These are phyloP conservation scores for Jaapia argillacea DNA, from an alignment of 768 basidiomycete genomes.

Conservation along the genomic window DNA sequence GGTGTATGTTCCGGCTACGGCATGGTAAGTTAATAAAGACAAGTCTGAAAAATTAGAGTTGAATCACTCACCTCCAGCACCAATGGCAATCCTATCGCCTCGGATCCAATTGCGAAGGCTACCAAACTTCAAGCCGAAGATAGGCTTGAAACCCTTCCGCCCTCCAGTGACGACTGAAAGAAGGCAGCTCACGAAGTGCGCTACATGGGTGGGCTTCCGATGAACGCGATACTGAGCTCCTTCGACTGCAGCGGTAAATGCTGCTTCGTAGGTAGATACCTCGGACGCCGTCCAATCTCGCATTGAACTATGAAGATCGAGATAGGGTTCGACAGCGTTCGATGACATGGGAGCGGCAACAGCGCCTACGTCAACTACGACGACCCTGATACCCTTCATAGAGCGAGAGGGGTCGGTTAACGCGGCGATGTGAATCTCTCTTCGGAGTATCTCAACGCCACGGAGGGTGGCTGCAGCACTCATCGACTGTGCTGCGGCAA, in stretches of 20 bases:
- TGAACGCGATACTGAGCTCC: constrained; percentile 28
- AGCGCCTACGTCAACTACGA: constrained; percentile 65
- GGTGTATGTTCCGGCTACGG: constrained; percentile 57
- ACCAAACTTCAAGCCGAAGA: constrained; percentile 34
- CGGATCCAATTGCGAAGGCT: constrained; percentile 44
- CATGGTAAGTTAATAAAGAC: constrained; percentile 1
- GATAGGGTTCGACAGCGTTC: constrained; percentile 13
- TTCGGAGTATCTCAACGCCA: constrained; percentile 61
- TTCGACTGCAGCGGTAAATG: constrained; percentile 43
- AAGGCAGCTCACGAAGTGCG: constrained; percentile 48
- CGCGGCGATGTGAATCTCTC: constrained; percentile 55
- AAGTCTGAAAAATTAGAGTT: neutral
- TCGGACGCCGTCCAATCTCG: constrained; percentile 70
- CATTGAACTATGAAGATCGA: constrained; percentile 40
- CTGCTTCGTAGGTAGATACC: constrained; percentile 60
- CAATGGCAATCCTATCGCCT: constrained; percentile 63
- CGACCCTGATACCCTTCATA: constrained; percentile 59
- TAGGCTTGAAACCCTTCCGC: constrained; percentile 27
- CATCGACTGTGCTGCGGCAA: constrained; percentile 56
- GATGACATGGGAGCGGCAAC: constrained; percentile 22
- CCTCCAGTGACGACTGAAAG: constrained; percentile 53
- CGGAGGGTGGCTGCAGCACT: constrained; percentile 64
- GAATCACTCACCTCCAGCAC: constrained; percentile 76
- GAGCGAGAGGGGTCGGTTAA: constrained; percentile 43
- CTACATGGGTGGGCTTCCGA: constrained; percentile 45